Evolutionary conservation across 495 filamentous ascomycete genomes (phyloP).

Genomic region (Talaromyces trachyspermus): DNA sequence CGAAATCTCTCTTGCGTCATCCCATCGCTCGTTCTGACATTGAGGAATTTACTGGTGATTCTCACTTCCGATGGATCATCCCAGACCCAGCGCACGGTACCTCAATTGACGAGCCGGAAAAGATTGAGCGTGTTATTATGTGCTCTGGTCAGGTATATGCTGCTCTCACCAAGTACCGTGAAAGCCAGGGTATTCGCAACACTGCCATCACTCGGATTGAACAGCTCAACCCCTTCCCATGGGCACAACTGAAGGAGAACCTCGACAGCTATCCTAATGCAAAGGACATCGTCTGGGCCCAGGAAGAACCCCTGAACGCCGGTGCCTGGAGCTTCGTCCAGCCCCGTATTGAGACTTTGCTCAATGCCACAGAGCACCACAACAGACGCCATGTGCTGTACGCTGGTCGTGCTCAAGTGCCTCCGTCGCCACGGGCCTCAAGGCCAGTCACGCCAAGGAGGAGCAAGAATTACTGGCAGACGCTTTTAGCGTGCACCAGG

Average conservation of each 20-base stretch:
- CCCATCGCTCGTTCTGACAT: constrained; percentile 81
- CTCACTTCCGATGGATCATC: constrained; percentile 95
- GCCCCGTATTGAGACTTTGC: constrained; percentile 89
- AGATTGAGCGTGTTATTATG: constrained; percentile 90
- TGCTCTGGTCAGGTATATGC: constrained; percentile 94
- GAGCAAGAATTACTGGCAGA: constrained; percentile 81
- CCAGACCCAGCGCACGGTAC: constrained; percentile 73
- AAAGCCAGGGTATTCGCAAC: constrained; percentile 72
- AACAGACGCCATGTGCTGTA: constrained; percentile 94
- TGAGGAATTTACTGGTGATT: constrained; percentile 81
- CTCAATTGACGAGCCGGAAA: constrained; percentile 65
- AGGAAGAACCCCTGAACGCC: constrained; percentile 96
- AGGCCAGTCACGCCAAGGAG: constrained; percentile 84
- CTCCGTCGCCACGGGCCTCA: constrained; percentile 86
- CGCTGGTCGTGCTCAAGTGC: constrained; percentile 83
- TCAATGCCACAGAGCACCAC: constrained; percentile 87
- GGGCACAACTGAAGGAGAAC: constrained; percentile 92
- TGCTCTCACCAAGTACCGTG: constrained; percentile 83
- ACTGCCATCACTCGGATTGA: constrained; percentile 92
- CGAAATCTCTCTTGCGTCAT: constrained; percentile 87
- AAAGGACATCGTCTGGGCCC: constrained; percentile 89
- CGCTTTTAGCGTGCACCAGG: constrained; percentile 58
- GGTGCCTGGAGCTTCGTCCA: constrained; percentile 93
- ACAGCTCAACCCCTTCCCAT: constrained; percentile 98
- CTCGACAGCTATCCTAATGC: constrained; percentile 93